Percentiles rank a stretch among this genome's conserved stretches.
phyloP scores from a whole-genome alignment of 257 asterid species.

The Penstemon davidsonii region DNA sequence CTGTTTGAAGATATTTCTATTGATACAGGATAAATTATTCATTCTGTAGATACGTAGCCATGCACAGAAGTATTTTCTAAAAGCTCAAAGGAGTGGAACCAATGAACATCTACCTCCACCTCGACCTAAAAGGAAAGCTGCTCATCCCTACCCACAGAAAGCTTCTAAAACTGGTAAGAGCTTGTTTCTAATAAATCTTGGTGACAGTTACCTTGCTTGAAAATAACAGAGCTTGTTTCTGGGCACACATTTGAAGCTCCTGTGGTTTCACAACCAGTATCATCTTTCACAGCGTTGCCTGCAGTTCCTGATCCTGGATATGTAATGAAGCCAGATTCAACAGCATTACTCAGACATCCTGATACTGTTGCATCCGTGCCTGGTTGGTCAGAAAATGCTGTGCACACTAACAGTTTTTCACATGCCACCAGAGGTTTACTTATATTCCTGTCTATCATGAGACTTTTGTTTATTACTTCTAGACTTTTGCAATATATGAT shows the following conservation, averaged over 20 bases:
- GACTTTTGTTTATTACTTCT: constrained; percentile 17
- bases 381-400: constrained; percentile 61
- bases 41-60: constrained; percentile 88
- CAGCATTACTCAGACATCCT: constrained; percentile 37
- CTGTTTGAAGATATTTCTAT: constrained; percentile 7
- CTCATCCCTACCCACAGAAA: constrained; percentile 96
- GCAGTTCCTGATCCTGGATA: constrained; percentile 53
- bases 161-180: constrained; percentile 68
- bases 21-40: constrained; percentile 9
- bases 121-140: constrained; percentile 92
- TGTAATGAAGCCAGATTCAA: constrained; percentile 45
- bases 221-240: constrained; percentile 23
- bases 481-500: constrained; percentile 11
- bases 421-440: constrained; percentile 53
- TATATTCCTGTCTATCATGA: constrained; percentile 6
- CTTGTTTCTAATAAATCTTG: constrained; percentile 2
- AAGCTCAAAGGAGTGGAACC: constrained; percentile 88
- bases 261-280: constrained; percentile 46
- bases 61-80: constrained; percentile 90
- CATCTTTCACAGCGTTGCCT: constrained; percentile 53
- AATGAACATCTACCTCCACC: constrained; percentile 96
- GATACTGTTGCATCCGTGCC: constrained; percentile 52
- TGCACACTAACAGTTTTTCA: constrained; percentile 40
- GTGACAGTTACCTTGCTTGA: constrained; percentile 16
- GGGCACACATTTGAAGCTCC: constrained; percentile 46